Evolutionary conservation across 257 asterid species (phyloP), one percentile per base, ranked within the genome.

Genomic region (Solanum pimpinellifolium): DNA sequence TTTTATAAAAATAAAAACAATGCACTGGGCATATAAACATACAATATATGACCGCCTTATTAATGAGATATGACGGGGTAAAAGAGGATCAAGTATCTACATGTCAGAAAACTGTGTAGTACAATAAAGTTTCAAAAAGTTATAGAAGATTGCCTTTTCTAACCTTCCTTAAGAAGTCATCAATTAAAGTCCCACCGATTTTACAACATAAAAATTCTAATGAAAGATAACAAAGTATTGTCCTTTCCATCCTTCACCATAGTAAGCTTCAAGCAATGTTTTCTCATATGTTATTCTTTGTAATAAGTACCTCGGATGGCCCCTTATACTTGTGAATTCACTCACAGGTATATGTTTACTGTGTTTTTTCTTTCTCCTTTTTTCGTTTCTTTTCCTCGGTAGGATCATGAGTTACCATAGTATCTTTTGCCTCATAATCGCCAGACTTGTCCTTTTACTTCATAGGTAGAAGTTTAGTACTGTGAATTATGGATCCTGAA

Each of bases 171-270:
- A 62, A 59, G 77, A 35, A 29, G 1, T 27, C 70, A 83, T 60
- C 37, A 84, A 7, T 33, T 33, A 72, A 69, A 33, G 33, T 72
- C 25, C n/a, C 83, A 41, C 59, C 7, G 11, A 75, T 41, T 41
- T 39, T 76, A 42, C 83, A 23, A n/a, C 83, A 41, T 13, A 41
- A 76, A 1, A 41, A 42, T 6, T 76, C 59, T 23, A 11, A 41
- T 41, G 41, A 14, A n/a, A 76, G 52, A 31, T 76, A 41, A 89
- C 93, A 31, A 82, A 97, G 97, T 98, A 95, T 89, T 93, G 99
- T 82, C 98, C 96, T 91, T 93, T 97, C 99, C 99, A 97, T 87
- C 99, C 99, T 93, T 97, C 99, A 86, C 96, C 96, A 74, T 96
- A 92, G 90, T 97, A 97, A 81, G 98, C 99, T 87, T 97, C 98